phyloP scores from a whole-genome alignment of 2,329 filamentous ascomycete species.

The Elsinoe necatrix region DNA sequence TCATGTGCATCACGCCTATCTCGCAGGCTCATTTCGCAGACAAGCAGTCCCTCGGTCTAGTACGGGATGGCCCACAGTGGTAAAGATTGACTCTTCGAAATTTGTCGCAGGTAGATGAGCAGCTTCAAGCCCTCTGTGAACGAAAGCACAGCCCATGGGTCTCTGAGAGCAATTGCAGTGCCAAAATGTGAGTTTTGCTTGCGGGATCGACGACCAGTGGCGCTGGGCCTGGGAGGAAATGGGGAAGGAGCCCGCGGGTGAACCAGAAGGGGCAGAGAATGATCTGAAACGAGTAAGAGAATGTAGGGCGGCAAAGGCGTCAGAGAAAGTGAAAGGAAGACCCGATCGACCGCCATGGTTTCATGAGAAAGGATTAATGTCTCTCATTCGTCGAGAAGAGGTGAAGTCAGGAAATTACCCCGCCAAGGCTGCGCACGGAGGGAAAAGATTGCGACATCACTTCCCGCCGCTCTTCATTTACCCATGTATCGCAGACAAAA shows the following conservation, averaged over 20 bases:
- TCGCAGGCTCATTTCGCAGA: slow-evolving; percentile 12
- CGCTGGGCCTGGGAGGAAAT: not conserved
- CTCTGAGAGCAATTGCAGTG: not conserved
- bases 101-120: slow-evolving; percentile 14
- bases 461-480: not conserved
- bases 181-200: not conserved
- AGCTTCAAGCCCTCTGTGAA: slow-evolving; percentile 2
- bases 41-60: slow-evolving; percentile 6
- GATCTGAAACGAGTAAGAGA: slow-evolving; percentile 4
- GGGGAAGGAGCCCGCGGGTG: not conserved
- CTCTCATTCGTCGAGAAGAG: not conserved
- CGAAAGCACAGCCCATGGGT: slow-evolving; percentile 11
- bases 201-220: slow-evolving; percentile 1
- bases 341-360: slow-evolving; percentile 4
- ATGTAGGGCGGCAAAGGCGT: not conserved
- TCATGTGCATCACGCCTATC: slow-evolving; percentile 10
- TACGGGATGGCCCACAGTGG: slow-evolving; percentile 7
- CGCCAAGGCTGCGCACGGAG: not conserved
- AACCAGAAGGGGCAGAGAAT: not conserved
- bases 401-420: slow-evolving; percentile 2
- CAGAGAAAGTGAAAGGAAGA: slow-evolving; percentile 9
- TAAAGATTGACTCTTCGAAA: slow-evolving; percentile 7
- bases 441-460: slow-evolving; percentile 4
- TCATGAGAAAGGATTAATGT: not conserved
- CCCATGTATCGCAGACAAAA: not conserved